phyloP scores from a whole-genome alignment of 2,329 filamentous ascomycete genomes.

The Iodosphaeria phyllophila region DNA sequence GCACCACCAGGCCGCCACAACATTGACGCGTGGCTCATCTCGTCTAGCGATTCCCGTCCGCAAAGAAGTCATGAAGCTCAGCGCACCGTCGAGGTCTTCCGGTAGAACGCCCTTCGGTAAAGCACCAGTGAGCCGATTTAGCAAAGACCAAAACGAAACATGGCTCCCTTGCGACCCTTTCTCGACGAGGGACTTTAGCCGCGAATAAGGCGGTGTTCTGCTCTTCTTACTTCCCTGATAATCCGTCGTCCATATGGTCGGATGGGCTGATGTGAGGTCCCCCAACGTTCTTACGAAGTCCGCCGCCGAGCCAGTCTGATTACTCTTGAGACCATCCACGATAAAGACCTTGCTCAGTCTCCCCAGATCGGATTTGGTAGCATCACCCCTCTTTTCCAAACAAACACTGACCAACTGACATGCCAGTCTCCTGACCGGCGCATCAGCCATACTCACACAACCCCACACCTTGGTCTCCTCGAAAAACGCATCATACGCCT shows the following conservation, averaged over 20 bases:
- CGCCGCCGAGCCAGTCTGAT: constrained; percentile 55
- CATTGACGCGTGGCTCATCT: constrained; percentile 55
- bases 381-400: constrained; percentile 24
- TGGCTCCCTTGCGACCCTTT: constrained; percentile 70
- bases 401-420: constrained; percentile 31
- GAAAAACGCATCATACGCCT: constrained; percentile 48
- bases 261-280: constrained; percentile 42
- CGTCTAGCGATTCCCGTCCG: constrained; percentile 52
- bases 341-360: constrained; percentile 43
- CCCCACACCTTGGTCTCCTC: constrained; percentile 48
- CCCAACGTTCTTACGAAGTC: constrained; percentile 52
- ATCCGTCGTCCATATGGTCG: constrained; percentile 55
- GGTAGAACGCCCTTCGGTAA: constrained; percentile 36
- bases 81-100: constrained; percentile 29
- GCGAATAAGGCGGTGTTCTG: constrained; percentile 26
- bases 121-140: constrained; percentile 42
- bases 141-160: constrained; percentile 51
- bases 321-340: constrained; percentile 51
- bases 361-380: constrained; percentile 28
- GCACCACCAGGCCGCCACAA: constrained; percentile 50
- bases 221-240: constrained; percentile 33
- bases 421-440: constrained; percentile 28
- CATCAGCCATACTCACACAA: constrained; percentile 42
- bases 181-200: constrained; percentile 55
- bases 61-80: constrained; percentile 46